Percentiles rank a stretch among this genome's conserved stretches.
These are phyloP conservation scores for Oryza australiensis DNA, from an alignment of 176 grass and related monocot species.

Conservation along the genomic window DNA sequence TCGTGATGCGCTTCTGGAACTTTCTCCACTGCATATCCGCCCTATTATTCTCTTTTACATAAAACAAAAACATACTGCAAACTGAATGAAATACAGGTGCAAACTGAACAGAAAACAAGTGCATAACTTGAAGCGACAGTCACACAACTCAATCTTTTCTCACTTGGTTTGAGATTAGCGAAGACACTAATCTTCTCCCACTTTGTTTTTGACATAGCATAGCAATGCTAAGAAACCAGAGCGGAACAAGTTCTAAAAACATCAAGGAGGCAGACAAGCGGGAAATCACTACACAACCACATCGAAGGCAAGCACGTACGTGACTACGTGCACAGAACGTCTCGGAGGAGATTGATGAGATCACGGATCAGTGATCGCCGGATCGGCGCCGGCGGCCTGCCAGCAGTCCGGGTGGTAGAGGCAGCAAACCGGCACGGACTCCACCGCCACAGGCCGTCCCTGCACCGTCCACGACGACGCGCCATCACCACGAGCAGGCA, in stretches of 20 bases:
- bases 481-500: conserved; percentile 32
- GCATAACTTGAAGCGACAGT: too few species aligned
- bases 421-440: conserved; percentile 14
- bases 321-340: not conserved
- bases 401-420: conserved; percentile 28
- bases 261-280: not conserved
- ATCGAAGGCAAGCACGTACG: not conserved
- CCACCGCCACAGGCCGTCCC: not conserved
- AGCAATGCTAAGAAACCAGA: not conserved
- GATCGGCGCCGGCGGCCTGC: not conserved
- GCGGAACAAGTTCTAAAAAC: not conserved
- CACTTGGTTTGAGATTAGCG: not conserved
- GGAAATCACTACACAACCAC: not conserved
- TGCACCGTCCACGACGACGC: conserved; percentile 23
- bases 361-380: not conserved
- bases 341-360: not conserved
- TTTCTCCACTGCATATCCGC: too few species aligned
- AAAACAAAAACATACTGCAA: too few species aligned
- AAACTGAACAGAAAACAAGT: not conserved
- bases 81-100: not conserved
- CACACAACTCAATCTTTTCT: not conserved
- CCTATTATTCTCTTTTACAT: not conserved
- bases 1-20: too few species aligned
- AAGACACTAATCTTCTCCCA: not conserved
- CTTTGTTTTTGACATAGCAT: not conserved